Conservation (phyloP, 306 rosid species). For the Cicer chorassanicum region DNA sequence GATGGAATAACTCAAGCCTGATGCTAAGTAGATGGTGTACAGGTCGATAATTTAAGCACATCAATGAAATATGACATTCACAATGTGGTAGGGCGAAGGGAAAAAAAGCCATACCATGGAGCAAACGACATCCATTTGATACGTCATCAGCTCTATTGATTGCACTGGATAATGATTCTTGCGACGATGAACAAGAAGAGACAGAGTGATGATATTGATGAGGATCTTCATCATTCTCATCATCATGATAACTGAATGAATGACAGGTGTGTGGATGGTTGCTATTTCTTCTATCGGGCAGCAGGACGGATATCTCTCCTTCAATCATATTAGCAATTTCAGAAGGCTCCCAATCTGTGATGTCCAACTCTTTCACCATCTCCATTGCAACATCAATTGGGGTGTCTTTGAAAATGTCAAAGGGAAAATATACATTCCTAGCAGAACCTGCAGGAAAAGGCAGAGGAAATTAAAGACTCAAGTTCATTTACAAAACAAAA, state of each 20-base stretch:
- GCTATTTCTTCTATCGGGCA: conserved; percentile 60
- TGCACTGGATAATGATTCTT: conserved; percentile 53
- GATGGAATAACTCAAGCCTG: too few species aligned
- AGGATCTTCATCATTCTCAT: conserved; percentile 48
- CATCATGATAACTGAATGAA: conserved; percentile 57
- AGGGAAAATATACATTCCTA: conserved; percentile 84
- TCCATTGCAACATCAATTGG: conserved; percentile 81
- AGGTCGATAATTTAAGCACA: not conserved
- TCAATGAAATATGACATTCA: not conserved
- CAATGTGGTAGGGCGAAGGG: not conserved
- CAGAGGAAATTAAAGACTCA: not conserved
- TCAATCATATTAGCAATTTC: conserved; percentile 88
- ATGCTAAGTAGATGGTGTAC: too few species aligned
- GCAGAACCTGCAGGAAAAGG: conserved; percentile 59
- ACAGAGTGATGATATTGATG: conserved; percentile 52
- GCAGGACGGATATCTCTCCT: conserved; percentile 68
- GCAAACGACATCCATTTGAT: conserved; percentile 48
- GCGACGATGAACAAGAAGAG: conserved; percentile 71
- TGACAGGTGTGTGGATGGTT: conserved; percentile 29
- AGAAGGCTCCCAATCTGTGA: conserved; percentile 76
- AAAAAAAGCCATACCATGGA: conserved; percentile 59
- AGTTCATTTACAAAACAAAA: too few species aligned
- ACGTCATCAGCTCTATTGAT: not conserved
- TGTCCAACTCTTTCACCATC: conserved; percentile 94
- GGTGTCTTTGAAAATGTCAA: conserved; percentile 73